Base-by-base conservation (phyloP, 2,329 filamentous ascomycete genomes). In the Gliomastix tumulicola region DNA sequence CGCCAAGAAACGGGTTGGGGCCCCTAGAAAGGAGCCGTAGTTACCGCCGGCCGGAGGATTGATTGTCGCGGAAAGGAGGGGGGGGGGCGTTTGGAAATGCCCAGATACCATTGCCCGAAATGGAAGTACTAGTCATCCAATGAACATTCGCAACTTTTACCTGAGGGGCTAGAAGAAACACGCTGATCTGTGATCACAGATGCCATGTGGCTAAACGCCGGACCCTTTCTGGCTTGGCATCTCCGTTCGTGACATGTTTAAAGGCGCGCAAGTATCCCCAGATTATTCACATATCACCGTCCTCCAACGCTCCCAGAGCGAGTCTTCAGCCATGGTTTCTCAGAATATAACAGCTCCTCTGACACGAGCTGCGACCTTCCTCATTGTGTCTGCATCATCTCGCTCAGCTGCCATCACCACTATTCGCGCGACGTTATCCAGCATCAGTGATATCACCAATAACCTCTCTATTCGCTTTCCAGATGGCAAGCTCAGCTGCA, bases 311-410 rank as follows among this genome's bases (percentile, higher is more conserved):
- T n/a, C n/a, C n/a, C n/a, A n/a, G n/a, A n/a, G n/a, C n/a, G n/a
- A n/a, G n/a, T n/a, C n/a, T n/a, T n/a, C n/a, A n/a, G n/a, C n/a
- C n/a, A n/a, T n/a, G n/a, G n/a, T n/a, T n/a, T n/a, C n/a, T n/a
- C 25, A 28, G 25, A 16, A 13, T 9, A 16, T 28, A 9, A 28
- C 25, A n/a, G 68, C 66, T 3, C 69, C 69, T 3, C 57, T 76
- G n/a, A 74, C 69, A 3, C 51, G 56, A 19, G 66, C 63, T 3
- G 71, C 70, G 9, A 75, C 69, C 4, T 76, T 78, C 48, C 64
- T 76, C 19, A 63, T 76, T 30, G 49, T 76, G 2, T 56, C 66
- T 1, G 55, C 65, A 20, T 58, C 49, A 6, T 43, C 60, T 13
- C 45, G 41, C 2, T 49, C 56, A 1, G 44, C 57, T 6, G 56